Evolutionary conservation across 2,329 filamentous ascomycete genomes (phyloP).

Genomic region (Pseudogymnoascus sp.): DNA sequence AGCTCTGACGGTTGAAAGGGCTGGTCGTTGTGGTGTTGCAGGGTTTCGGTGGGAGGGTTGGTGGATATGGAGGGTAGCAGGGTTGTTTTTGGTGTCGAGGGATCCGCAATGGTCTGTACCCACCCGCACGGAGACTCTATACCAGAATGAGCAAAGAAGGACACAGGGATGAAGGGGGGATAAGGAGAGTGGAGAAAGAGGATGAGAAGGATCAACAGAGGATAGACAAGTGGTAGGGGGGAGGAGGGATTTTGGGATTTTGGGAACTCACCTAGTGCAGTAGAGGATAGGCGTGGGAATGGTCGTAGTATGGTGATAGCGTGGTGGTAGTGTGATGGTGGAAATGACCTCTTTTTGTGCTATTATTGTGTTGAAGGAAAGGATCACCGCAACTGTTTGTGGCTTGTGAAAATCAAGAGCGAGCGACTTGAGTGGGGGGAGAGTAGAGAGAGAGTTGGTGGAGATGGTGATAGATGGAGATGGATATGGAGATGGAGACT

Average conservation of each 20-base stretch:
- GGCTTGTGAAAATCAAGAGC: not conserved
- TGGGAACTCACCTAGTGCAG: not conserved
- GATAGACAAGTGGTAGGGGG: not conserved
- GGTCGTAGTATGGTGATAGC: not conserved
- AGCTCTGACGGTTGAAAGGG: constrained; percentile 1
- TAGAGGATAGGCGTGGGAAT: not conserved
- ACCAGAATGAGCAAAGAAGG: not conserved
- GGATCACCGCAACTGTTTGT: not conserved
- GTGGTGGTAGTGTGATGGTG: not conserved
- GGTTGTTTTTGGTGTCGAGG: not conserved
- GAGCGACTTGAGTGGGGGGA: not conserved
- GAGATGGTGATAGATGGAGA: too few species aligned
- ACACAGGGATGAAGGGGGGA: not conserved
- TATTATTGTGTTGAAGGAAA: not conserved
- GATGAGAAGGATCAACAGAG: not conserved
- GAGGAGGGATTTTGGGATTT: not conserved
- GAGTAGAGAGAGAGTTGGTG: not conserved
- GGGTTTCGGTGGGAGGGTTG: not conserved
- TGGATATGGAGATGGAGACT: not conserved
- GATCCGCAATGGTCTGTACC: not conserved
- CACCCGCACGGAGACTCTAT: not conserved
- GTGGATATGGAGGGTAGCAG: not conserved
- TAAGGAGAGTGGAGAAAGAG: not conserved
- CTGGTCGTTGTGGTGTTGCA: too few species aligned
- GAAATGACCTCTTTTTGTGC: not conserved